Evolutionary conservation across 768 basidiomycete species (phyloP).

Genomic region (Suillus subalutaceus): DNA sequence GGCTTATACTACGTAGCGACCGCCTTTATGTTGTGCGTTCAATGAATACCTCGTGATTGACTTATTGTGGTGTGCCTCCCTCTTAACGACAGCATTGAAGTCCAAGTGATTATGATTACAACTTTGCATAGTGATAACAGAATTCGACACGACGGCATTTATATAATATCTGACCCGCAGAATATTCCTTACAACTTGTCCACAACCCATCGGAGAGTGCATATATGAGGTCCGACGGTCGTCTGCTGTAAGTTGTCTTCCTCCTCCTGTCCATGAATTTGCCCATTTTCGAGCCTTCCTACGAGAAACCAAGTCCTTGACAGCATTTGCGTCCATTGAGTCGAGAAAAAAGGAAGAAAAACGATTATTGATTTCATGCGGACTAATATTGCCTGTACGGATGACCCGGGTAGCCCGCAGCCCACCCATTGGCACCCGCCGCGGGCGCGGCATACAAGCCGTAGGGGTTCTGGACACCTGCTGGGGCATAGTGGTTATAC

Average conservation of each 20-base stretch:
- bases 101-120: neutral
- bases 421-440: neutral
- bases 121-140: neutral
- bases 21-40: neutral
- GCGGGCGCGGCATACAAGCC: neutral
- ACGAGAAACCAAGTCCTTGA: neutral
- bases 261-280: neutral
- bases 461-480: neutral
- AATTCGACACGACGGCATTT: neutral
- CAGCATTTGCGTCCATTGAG: neutral
- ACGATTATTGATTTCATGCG: neutral
- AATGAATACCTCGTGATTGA: neutral
- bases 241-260: neutral
- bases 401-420: neutral
- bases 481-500: neutral
- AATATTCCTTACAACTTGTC: neutral
- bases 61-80: neutral
- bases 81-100: neutral
- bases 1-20: neutral
- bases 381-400: neutral
- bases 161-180: neutral
- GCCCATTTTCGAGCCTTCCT: neutral
- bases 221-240: neutral
- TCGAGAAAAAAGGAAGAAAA: neutral
- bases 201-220: neutral